phyloP scores from a whole-genome alignment of 768 basidiomycete species.

The Suillus luteus region DNA sequence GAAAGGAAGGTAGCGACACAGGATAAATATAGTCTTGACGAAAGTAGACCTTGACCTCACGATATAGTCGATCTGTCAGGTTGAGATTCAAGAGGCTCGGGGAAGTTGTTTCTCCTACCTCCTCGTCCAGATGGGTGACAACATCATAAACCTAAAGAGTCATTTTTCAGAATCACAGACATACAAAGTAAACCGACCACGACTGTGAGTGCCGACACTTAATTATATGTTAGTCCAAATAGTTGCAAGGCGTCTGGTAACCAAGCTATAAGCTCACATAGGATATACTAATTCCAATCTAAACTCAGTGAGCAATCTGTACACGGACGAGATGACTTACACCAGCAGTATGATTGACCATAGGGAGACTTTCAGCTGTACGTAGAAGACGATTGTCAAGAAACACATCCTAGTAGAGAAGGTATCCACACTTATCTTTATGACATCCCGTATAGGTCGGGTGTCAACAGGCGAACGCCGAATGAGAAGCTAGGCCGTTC shows the following conservation, averaged over 20 bases:
- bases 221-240: not conserved
- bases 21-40: not conserved
- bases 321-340: not conserved
- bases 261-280: not conserved
- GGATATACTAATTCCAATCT: not conserved
- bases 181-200: not conserved
- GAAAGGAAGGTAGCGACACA: constrained; percentile 1
- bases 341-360: not conserved
- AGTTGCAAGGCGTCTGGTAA: not conserved
- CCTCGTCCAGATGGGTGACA: not conserved
- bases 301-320: not conserved
- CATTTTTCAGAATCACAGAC: not conserved
- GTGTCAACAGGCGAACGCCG: not conserved
- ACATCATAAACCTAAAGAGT: not conserved
- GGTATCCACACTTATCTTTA: not conserved
- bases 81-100: not conserved
- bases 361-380: not conserved
- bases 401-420: not conserved
- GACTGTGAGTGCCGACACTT: not conserved
- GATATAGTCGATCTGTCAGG: not conserved
- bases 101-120: not conserved
- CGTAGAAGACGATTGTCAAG: not conserved
- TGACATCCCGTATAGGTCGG: not conserved
- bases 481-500: not conserved
- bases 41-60: not conserved